Base-by-base conservation (phyloP, 2,329 filamentous ascomycete genomes). In the Colletotrichum filicis region DNA sequence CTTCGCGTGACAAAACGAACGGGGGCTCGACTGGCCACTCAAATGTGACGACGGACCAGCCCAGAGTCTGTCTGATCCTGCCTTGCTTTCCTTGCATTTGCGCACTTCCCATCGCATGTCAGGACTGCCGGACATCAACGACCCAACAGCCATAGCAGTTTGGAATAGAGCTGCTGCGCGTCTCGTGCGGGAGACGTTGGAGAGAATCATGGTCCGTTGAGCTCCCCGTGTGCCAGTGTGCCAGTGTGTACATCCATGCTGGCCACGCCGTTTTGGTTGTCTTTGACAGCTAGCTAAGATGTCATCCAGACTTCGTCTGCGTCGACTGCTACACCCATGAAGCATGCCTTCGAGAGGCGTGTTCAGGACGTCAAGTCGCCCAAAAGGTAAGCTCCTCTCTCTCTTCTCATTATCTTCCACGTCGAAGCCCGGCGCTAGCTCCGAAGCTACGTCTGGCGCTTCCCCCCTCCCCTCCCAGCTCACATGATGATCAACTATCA, bases 281-380 rank as follows among this genome's bases (percentile, higher is more conserved):
- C 53, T 52, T 64, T 55, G 59, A 30, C 32, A 30, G 30, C n/a
- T 53, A 59, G 69, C 74, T 75, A 75, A 75, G 68, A 75, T 74
- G 73, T 68, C 63, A 37, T 68, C 26, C 81, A 93, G 91, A 89
- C 90, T 82, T 95, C 93, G 78, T 92, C 93, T 74, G 87, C 93
- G 78, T 94, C 93, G 74, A 93, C 92, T 67, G 87, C 93, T 66
- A 94, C 92, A 79, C 91, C 93, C 74, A 85, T 88, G 79, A 92
- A 90, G 83, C 90, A 93, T 83, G 85, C 89, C 76, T 98, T 98
- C 83, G 93, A 97, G 79, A 88, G 89, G 81, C 94, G 94, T 80
- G 91, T 97, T 71, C 93, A 95, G 77, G 93, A 95, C 77, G 91
- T 95, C 78, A 96, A 95, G 80, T 91, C 94, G 61, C 93, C 94